These are phyloP conservation scores for Diplodia sapinea DNA, from an alignment of 2,329 filamentous ascomycete genomes.

Conservation along the genomic window DNA sequence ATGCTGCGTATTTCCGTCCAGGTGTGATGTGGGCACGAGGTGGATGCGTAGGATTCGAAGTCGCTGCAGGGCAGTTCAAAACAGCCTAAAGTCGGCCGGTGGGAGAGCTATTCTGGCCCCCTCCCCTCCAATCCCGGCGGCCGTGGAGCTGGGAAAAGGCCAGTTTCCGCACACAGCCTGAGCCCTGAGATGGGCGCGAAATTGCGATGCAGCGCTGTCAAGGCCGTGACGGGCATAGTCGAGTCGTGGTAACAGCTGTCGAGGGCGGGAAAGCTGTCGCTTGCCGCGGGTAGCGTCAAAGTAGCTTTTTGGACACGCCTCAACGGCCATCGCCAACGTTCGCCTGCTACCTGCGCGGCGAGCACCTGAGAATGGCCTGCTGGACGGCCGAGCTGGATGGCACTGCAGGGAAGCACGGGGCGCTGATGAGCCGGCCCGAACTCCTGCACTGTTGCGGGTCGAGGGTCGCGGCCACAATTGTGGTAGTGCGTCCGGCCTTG, in stretches of 20 bases:
- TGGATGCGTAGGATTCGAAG: slow-evolving; percentile 5
- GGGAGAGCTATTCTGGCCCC: neutral
- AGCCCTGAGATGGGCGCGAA: slow-evolving; percentile 19
- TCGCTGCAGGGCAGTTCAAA: neutral
- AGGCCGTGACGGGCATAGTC: slow-evolving; percentile 8
- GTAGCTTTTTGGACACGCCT: neutral
- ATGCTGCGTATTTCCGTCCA: neutral
- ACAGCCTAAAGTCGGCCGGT: slow-evolving; percentile 20
- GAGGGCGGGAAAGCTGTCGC: neutral
- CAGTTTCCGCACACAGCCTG: slow-evolving; percentile 17
- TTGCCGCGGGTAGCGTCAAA: neutral
- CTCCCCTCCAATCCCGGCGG: slow-evolving; percentile 9
- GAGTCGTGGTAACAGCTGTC: neutral
- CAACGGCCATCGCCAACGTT: slow-evolving; percentile 8
- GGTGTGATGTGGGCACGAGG: slow-evolving; percentile 8
- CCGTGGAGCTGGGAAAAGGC: slow-evolving; percentile 18
- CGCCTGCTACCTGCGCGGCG: neutral
- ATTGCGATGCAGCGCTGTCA: slow-evolving; percentile 11
- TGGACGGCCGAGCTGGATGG: neutral
- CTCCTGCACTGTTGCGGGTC: slow-evolving; percentile 23
- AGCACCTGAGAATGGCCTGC: slow-evolving; percentile 10
- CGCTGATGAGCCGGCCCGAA: slow-evolving; percentile 21
- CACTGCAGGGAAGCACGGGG: neutral
- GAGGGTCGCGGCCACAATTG: slow-evolving; percentile 8
- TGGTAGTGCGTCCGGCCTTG: slow-evolving; percentile 17